Evolutionary conservation across 306 rosid genomes (phyloP).

Genomic region (Clitoria ternatea): DNA sequence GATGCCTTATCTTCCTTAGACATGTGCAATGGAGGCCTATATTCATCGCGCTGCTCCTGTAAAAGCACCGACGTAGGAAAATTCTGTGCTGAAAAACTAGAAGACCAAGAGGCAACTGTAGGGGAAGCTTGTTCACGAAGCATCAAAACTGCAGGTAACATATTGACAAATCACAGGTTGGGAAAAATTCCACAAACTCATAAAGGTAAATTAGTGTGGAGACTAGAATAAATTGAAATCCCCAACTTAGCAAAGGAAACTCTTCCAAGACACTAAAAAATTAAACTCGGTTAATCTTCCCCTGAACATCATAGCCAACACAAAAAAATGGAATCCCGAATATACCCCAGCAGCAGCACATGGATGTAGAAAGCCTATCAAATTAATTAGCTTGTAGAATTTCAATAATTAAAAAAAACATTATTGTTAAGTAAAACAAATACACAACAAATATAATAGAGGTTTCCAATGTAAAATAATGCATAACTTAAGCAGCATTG

Average conservation of each 20-base stretch:
- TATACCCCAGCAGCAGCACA: not conserved
- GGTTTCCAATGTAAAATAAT: not conserved
- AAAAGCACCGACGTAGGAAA: conserved; percentile 66
- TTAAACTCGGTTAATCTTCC: not conserved
- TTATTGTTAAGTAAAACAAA: not conserved
- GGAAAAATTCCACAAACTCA: not conserved
- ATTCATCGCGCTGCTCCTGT: conserved; percentile 79
- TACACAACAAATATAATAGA: not conserved
- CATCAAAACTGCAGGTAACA: conserved; percentile 50
- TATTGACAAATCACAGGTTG: not conserved
- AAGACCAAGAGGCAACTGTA: conserved; percentile 41
- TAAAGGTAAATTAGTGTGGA: not conserved
- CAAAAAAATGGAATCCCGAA: not conserved
- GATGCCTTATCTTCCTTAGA: conserved; percentile 57
- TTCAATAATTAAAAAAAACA: not conserved
- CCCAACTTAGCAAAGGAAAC: not conserved
- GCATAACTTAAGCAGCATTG: not conserved
- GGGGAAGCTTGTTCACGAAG: conserved; percentile 54
- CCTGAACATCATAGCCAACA: not conserved
- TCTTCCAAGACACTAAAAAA: not conserved
- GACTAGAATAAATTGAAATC: not conserved
- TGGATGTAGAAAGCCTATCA: not conserved
- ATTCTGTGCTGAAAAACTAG: conserved; percentile 47
- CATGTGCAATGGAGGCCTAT: conserved; percentile 49
- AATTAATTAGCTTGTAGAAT: not conserved